phyloP scores from a whole-genome alignment of 345 rosid genomes.

The Aethionema arabicum region DNA sequence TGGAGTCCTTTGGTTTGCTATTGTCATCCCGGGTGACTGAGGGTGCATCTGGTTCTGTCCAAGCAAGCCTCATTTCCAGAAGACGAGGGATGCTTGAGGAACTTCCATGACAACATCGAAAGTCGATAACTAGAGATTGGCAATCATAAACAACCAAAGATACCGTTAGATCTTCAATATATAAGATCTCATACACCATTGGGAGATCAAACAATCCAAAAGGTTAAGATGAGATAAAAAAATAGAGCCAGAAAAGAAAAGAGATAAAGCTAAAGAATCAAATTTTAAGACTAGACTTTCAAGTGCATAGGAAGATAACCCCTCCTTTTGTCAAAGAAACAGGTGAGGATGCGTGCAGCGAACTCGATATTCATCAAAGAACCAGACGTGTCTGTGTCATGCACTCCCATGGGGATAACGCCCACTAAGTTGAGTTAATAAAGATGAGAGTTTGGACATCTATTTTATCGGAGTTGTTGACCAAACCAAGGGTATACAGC shows the following conservation, averaged over 20 bases:
- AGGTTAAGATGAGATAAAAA: constrained; percentile 34
- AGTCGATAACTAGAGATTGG: neutral
- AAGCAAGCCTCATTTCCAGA: constrained; percentile 1
- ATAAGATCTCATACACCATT: no score
- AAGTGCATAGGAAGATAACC: constrained; percentile 31
- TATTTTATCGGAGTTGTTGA: constrained; percentile 31
- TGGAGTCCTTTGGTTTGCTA: constrained; percentile 66
- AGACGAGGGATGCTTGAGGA: neutral
- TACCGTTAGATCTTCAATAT: constrained; percentile 27
- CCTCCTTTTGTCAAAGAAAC: constrained; percentile 20
- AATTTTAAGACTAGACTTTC: constrained; percentile 41
- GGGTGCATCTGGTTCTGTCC: neutral
- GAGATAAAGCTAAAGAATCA: constrained; percentile 43
- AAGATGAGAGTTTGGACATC: constrained; percentile 28
- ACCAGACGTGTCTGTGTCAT: constrained; percentile 17
- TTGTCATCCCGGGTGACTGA: constrained; percentile 57
- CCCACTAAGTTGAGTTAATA: constrained; percentile 24
- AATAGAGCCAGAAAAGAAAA: constrained; percentile 34
- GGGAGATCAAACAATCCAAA: constrained; percentile 34
- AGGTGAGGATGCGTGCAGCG: neutral
- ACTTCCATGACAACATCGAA: constrained; percentile 13
- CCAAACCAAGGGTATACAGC: constrained; percentile 27
- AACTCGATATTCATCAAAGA: neutral
- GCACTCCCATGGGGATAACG: constrained; percentile 27
- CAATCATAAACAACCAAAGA: constrained; percentile 18